Percentiles rank a stretch among this genome's conserved stretches.
Evolutionary conservation across 768 basidiomycete genomes (phyloP).

Genomic region (Amanita jacksonii): DNA sequence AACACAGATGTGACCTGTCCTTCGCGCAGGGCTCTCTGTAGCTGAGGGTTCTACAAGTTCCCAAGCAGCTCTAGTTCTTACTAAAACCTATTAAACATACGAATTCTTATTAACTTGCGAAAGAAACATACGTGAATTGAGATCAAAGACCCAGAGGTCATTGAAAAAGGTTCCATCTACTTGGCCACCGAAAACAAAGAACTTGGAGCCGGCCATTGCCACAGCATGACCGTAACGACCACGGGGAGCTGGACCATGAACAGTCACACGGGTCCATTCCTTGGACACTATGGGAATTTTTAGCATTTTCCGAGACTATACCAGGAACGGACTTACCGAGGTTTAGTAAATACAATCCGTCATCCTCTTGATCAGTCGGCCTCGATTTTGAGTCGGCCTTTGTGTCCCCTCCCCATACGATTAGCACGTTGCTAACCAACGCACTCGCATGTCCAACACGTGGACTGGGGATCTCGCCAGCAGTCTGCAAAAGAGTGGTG

Average conservation of each 20-base stretch:
- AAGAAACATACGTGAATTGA: slow-evolving; percentile 71
- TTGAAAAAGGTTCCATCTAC: slow-evolving; percentile 91
- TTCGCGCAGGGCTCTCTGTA: slow-evolving; percentile 59
- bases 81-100: slow-evolving; percentile 27
- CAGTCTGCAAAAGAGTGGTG: slow-evolving; percentile 76
- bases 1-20: slow-evolving; percentile 90
- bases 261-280: slow-evolving; percentile 89
- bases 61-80: slow-evolving; percentile 81
- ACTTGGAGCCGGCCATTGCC: slow-evolving; percentile 81
- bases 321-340: slow-evolving; percentile 51
- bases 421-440: slow-evolving; percentile 88
- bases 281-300: slow-evolving; percentile 55
- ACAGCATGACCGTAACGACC: slow-evolving; percentile 97
- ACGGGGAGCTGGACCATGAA: slow-evolving; percentile 65
- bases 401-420: slow-evolving; percentile 98
- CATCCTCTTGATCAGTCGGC: slow-evolving; percentile 74
- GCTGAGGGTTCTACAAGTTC: slow-evolving; percentile 60
- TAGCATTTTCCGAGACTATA: slow-evolving; percentile 1
- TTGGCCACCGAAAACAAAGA: slow-evolving; percentile 95
- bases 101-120: not conserved
- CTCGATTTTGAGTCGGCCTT: slow-evolving; percentile 61
- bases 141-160: slow-evolving; percentile 93
- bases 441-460: slow-evolving; percentile 97
- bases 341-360: slow-evolving; percentile 89
- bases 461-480: slow-evolving; percentile 79